Evolutionary conservation across 257 asterid species (phyloP).

Genomic region (Solanum microdontum): DNA sequence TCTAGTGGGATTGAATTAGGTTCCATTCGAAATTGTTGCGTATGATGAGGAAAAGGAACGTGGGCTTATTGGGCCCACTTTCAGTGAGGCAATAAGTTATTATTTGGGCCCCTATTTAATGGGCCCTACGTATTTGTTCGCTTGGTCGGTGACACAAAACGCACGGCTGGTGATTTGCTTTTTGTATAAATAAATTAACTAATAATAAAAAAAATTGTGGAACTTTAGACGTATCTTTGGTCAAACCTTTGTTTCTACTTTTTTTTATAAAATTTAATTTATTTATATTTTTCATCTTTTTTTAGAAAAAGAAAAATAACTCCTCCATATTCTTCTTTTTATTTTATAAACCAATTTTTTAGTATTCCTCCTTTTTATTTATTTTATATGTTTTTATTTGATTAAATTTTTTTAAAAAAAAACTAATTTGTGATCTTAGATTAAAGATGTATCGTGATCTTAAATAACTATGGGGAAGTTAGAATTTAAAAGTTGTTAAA

Average conservation of each 20-base stretch:
- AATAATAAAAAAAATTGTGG: neutral
- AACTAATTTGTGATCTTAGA: neutral
- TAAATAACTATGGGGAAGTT: neutral
- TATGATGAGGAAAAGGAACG: slow-evolving; percentile 15
- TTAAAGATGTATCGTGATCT: neutral
- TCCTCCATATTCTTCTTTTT: neutral
- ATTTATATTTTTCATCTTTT: neutral
- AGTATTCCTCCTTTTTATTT: neutral
- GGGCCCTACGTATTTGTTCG: slow-evolving; percentile 11
- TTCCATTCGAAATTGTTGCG: slow-evolving; percentile 4
- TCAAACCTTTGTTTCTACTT: neutral
- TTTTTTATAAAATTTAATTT: neutral
- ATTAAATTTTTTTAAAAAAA: too few species aligned
- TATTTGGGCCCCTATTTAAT: neutral
- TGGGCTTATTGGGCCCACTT: slow-evolving; percentile 3
- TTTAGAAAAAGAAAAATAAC: neutral
- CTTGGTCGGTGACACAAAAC: slow-evolving; percentile 19
- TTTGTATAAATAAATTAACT: neutral
- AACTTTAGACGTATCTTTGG: neutral
- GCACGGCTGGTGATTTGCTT: neutral
- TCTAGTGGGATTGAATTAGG: slow-evolving; percentile 1
- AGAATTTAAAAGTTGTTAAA: neutral
- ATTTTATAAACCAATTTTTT: neutral
- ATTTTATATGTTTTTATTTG: neutral
- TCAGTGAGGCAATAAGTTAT: neutral